These are phyloP conservation scores for Hericium erinaceus DNA, from an alignment of 768 basidiomycete species.

Conservation along the genomic window DNA sequence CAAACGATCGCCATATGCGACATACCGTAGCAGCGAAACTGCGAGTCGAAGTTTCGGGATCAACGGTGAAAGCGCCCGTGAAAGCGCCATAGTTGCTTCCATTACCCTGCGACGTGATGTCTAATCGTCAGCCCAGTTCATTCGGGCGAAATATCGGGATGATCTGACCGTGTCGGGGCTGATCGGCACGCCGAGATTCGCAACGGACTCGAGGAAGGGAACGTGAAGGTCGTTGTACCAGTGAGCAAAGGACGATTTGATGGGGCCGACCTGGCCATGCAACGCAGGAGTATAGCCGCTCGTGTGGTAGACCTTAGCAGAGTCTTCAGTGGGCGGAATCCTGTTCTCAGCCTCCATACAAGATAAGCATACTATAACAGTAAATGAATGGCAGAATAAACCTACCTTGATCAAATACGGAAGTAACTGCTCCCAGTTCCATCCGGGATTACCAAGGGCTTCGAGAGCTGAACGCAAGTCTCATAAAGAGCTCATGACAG, in stretches of 20 bases:
- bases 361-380: background rate
- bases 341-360: background rate
- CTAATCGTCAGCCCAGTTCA: background rate
- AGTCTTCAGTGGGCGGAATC: background rate
- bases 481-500: no score
- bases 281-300: background rate
- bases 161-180: background rate
- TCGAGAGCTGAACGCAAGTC: background rate
- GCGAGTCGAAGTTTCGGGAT: background rate
- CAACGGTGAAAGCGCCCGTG: background rate
- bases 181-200: background rate
- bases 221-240: background rate
- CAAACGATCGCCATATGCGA: background rate
- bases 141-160: background rate
- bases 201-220: background rate
- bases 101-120: background rate
- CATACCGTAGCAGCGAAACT: background rate
- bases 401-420: background rate
- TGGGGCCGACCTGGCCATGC: background rate
- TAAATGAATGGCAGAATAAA: background rate
- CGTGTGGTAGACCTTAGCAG: background rate
- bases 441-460: background rate
- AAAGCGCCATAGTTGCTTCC: background rate
- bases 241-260: background rate
- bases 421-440: background rate